phyloP scores from a whole-genome alignment of 2,329 filamentous ascomycete species.

The Ascosphaera aggregata region DNA sequence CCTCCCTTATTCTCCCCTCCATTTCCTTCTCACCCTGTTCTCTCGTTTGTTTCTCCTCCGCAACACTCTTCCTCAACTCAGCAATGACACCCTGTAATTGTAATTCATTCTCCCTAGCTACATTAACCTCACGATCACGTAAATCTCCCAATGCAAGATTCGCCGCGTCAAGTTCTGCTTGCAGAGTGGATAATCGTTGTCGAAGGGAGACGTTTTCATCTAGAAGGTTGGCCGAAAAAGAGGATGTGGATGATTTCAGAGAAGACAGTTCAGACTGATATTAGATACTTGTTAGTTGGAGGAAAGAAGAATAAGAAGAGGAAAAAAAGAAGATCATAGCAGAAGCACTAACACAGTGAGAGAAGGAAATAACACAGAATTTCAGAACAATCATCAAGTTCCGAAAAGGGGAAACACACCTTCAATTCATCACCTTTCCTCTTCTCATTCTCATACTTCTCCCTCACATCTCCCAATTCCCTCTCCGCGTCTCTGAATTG shows the following conservation, averaged over 20 bases:
- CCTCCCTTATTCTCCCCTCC: constrained; percentile 8
- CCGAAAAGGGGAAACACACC: constrained; percentile 15
- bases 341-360: too few species aligned
- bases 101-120: too few species aligned
- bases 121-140: too few species aligned
- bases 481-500: constrained; percentile 27
- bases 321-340: too few species aligned
- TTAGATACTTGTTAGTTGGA: background rate
- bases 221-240: constrained; percentile 47
- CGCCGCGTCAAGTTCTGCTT: constrained; percentile 65
- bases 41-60: constrained; percentile 22
- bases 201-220: constrained; percentile 39
- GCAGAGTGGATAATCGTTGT: constrained; percentile 38
- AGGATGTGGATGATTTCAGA: constrained; percentile 39
- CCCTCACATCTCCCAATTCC: constrained; percentile 16
- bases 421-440: constrained; percentile 33
- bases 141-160: constrained; percentile 43
- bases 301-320: too few species aligned
- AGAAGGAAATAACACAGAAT: background rate
- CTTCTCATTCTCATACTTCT: constrained; percentile 21
- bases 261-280: constrained; percentile 35
- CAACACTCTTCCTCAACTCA: constrained; percentile 24
- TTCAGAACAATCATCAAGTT: background rate
- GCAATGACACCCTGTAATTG: too few species aligned
- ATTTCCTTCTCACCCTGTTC: constrained; percentile 16